Conservation (phyloP, 1,139 yeast genomes). For the Pneumocystis murina region DNA sequence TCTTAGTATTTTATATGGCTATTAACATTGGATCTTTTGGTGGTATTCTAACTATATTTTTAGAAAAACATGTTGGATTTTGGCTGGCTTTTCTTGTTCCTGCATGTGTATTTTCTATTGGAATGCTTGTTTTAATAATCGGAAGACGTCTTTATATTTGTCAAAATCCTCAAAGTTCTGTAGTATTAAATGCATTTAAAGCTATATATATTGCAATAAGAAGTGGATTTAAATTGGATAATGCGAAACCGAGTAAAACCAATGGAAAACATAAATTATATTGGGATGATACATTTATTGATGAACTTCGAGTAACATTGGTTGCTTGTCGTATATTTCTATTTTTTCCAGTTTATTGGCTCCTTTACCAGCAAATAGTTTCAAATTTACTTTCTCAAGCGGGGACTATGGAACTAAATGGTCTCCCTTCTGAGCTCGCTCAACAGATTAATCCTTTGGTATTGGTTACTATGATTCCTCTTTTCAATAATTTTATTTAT, state of each 20-base stretch:
- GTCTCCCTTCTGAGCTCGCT: slow-evolving; percentile 52
- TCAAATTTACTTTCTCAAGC: slow-evolving; percentile 54
- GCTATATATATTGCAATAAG: slow-evolving; percentile 29
- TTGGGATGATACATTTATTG: slow-evolving; percentile 50
- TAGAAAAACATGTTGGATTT: slow-evolving; percentile 46
- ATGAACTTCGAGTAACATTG: slow-evolving; percentile 44
- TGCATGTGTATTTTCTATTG: slow-evolving; percentile 47
- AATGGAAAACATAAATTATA: slow-evolving; percentile 3
- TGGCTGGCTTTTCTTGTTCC: slow-evolving; percentile 67
- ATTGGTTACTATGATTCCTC: slow-evolving; percentile 47
- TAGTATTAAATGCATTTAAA: slow-evolving; percentile 42
- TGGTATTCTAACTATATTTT: slow-evolving; percentile 61
- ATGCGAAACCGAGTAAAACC: slow-evolving; percentile 15
- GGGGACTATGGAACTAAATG: slow-evolving; percentile 47
- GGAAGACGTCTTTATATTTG: slow-evolving; percentile 47
- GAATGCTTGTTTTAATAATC: slow-evolving; percentile 37
- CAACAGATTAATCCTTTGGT: slow-evolving; percentile 49
- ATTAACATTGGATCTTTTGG: slow-evolving; percentile 70
- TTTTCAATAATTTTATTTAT: slow-evolving; percentile 38
- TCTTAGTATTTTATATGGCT: slow-evolving; percentile 63
- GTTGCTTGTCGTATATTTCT: slow-evolving; percentile 49
- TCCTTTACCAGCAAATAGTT: slow-evolving; percentile 52
- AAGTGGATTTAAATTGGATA: slow-evolving; percentile 35
- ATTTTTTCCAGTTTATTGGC: slow-evolving; percentile 52
- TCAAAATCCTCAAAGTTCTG: slow-evolving; percentile 49